Evolutionary conservation across 306 rosid species (phyloP).

Genomic region (Boehmeria nivea): DNA sequence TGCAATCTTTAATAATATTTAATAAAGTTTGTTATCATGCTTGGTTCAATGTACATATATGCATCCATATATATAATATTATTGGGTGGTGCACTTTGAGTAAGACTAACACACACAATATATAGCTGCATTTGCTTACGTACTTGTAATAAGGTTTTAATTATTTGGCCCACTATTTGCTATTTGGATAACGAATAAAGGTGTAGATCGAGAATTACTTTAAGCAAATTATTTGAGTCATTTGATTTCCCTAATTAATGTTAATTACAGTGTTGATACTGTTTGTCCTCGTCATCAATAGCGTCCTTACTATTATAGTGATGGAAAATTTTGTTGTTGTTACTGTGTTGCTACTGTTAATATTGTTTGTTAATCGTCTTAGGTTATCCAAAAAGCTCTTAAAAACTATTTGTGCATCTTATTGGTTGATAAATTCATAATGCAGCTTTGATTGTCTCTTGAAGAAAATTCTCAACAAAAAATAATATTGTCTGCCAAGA

Average conservation of each 20-base stretch:
- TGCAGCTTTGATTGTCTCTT: not conserved
- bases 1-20: constrained; percentile 7
- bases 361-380: constrained; percentile 12
- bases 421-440: not conserved
- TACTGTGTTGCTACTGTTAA: not conserved
- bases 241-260: constrained; percentile 6
- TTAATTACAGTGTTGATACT: constrained; percentile 15
- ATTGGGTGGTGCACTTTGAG: constrained; percentile 34
- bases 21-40: constrained; percentile 21
- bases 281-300: constrained; percentile 21
- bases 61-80: constrained; percentile 13
- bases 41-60: constrained; percentile 25
- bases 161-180: constrained; percentile 32
- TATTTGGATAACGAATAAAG: constrained; percentile 40
- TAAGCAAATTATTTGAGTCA: not conserved
- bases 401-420: not conserved
- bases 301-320: not conserved
- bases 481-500: not conserved
- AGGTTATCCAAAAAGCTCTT: constrained; percentile 19
- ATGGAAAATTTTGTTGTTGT: not conserved
- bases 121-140: constrained; percentile 38
- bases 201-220: constrained; percentile 19
- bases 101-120: constrained; percentile 27
- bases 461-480: not conserved
- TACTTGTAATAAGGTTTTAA: constrained; percentile 33